These are phyloP conservation scores for Plantago coronopus DNA, from an alignment of 305 asterid species.

Conservation along the genomic window DNA sequence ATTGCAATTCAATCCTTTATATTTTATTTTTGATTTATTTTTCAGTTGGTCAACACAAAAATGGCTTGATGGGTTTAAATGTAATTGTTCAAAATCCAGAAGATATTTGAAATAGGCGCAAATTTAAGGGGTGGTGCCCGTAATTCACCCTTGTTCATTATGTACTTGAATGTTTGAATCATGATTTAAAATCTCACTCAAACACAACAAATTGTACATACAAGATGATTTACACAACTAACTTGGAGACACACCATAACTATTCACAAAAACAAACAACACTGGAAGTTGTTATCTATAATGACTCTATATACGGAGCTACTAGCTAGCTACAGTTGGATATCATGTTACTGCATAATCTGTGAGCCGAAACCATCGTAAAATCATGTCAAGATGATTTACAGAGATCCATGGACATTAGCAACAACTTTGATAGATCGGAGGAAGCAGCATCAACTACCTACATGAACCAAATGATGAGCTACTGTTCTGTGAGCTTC, in stretches of 20 bases:
- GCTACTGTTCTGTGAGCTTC: constrained; percentile 3
- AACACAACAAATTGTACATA: too few species aligned
- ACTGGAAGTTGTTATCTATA: constrained; percentile 24
- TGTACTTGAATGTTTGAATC: too few species aligned
- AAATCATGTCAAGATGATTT: constrained; percentile 13
- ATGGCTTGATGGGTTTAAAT: too few species aligned
- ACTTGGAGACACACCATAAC: constrained; percentile 26
- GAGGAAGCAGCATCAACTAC: constrained; percentile 52
- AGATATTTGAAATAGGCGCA: too few species aligned
- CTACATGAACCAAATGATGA: constrained; percentile 34
- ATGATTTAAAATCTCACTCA: too few species aligned
- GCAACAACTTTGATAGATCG: constrained; percentile 36
- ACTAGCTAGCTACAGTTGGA: constrained; percentile 4
- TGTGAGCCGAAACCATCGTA: constrained; percentile 12
- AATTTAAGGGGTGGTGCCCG: too few species aligned
- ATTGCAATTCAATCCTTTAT: too few species aligned
- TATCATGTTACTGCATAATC: constrained; percentile 3
- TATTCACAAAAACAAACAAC: constrained; percentile 30
- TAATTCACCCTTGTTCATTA: too few species aligned
- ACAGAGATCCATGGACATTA: constrained; percentile 70
- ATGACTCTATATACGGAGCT: constrained; percentile 5
- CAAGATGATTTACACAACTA: too few species aligned
- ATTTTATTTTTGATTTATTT: too few species aligned
- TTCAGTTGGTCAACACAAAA: too few species aligned
- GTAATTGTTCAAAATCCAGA: too few species aligned